Evolutionary conservation across 164 flowering plant genomes (phyloP).

Genomic region (Pachysandra terminalis): DNA sequence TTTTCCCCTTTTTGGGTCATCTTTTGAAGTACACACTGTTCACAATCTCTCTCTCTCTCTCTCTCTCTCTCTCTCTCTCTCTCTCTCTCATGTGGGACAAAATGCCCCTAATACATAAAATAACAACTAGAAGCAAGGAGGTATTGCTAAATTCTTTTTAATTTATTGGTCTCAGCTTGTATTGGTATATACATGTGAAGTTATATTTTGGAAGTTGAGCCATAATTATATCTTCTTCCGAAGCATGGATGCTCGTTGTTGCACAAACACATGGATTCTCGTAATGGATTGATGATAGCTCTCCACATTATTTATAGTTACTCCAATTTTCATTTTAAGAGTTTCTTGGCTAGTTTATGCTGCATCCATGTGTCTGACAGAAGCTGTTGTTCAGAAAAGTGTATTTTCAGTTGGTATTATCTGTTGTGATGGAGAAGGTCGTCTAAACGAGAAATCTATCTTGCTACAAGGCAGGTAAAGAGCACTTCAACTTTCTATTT

Average conservation of each 20-base stretch:
- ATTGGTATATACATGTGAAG: background rate
- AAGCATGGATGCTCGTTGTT: background rate
- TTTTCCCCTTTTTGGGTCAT: no score
- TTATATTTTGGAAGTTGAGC: background rate
- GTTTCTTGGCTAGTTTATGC: background rate
- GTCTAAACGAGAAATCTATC: conserved; percentile 81
- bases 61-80: no score
- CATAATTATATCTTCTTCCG: background rate
- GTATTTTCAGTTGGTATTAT: conserved; percentile 90
- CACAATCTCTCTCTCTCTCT: background rate
- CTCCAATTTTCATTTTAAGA: background rate
- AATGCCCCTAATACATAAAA: background rate
- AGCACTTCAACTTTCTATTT: background rate
- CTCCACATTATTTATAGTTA: background rate
- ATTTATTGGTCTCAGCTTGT: no score
- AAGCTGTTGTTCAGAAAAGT: conserved; percentile 53
- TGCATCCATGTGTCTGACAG: conserved; percentile 4
- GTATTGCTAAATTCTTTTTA: background rate
- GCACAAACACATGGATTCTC: background rate
- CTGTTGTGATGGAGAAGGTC: conserved; percentile 96
- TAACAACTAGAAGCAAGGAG: background rate
- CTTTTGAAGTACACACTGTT: background rate
- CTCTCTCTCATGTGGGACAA: no score
- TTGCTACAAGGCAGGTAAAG: conserved; percentile 88
- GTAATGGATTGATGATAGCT: background rate